These are phyloP conservation scores for Agrocybe pediades DNA, from an alignment of 768 basidiomycete species.

Conservation along the genomic window DNA sequence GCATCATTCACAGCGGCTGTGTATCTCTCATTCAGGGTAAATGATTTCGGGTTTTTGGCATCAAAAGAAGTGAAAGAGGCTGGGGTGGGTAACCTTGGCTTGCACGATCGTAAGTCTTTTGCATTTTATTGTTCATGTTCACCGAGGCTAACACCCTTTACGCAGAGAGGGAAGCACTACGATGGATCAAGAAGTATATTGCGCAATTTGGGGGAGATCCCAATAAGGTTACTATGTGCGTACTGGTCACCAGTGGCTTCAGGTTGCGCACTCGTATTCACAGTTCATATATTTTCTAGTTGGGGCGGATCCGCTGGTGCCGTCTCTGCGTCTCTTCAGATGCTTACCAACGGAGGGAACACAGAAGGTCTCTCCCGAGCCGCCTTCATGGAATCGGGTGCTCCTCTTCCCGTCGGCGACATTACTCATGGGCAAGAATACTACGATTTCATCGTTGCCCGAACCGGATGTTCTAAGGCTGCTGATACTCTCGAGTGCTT, in stretches of 20 bases:
- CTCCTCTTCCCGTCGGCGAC: slow-evolving; percentile 46
- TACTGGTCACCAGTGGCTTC: background rate
- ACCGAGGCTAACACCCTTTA: background rate
- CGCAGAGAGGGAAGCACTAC: slow-evolving; percentile 55
- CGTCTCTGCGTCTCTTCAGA: slow-evolving; percentile 50
- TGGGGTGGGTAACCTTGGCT: slow-evolving; percentile 62
- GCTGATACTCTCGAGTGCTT: slow-evolving; percentile 47
- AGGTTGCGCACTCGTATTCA: background rate
- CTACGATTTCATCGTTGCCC: slow-evolving; percentile 44
- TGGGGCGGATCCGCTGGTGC: slow-evolving; percentile 64
- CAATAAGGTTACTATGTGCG: slow-evolving; percentile 57
- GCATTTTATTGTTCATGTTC: background rate
- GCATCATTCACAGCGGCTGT: background rate
- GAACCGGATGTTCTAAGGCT: slow-evolving; percentile 40
- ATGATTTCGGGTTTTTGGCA: slow-evolving; percentile 51
- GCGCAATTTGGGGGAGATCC: slow-evolving; percentile 66
- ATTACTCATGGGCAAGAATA: slow-evolving; percentile 34
- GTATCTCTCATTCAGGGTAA: slow-evolving; percentile 7
- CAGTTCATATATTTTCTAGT: slow-evolving; percentile 22
- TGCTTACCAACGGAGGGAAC: slow-evolving; percentile 47
- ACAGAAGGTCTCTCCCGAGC: slow-evolving; percentile 50
- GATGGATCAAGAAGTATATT: slow-evolving; percentile 72
- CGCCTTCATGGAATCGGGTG: slow-evolving; percentile 53
- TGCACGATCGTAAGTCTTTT: slow-evolving; percentile 56
- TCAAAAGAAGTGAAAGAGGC: slow-evolving; percentile 53